Base-by-base conservation (phyloP, 2,329 filamentous ascomycete genomes). In the Cadophora sp. region DNA sequence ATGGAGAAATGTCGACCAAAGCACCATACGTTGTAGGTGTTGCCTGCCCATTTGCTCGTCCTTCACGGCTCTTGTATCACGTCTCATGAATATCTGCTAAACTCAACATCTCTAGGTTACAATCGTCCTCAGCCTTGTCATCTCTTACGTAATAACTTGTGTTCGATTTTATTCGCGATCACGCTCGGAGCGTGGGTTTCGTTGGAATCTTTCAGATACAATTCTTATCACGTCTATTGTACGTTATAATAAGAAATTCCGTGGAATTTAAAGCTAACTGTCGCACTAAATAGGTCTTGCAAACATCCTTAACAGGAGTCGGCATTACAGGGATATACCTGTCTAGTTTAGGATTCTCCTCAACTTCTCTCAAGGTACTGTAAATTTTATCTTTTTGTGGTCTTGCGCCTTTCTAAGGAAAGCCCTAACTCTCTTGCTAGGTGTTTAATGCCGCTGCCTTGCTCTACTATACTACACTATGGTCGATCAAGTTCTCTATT, bases 401-500 rank as follows among this genome's bases (percentile, higher is more conserved):
- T 8, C 26, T 24, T 53, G 50, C 26, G 22, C 26, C 50, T 53
- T 53, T 24, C 12, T 22, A 22, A 26, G 50, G 34, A 26, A 61
- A 61, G 34, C 34, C 14, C 31, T 37, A n/a, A 46, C 37, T 46
- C 22, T 46, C n/a, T 24, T 43, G 58, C n/a, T 27, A 61, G 58
- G 22, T 61, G 12, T 61, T 11, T 22, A 34, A 37, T 37, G 58
- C 34, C 46, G 26, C 40, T 51, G 29, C 14, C 11, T 51, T 63
- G 24, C 22, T 63, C 16, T 63, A 63, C 31, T 46, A 51, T 24
- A 27, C 27, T 48, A 63, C 61, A 34, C 46, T 63, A 9, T 63
- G 61, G 61, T 63, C 43, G n/a, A 53, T 48, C 43, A 63, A 63
- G 50, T 53, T 63, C 27, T 63, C 61, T 22, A 63, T 63, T 22